A percentile compares a stretch with the other conserved stretches of the same genome.
Evolutionary conservation across 805 yeast species (phyloP).

Genomic region (Sungouiozyma ichnusensis): DNA sequence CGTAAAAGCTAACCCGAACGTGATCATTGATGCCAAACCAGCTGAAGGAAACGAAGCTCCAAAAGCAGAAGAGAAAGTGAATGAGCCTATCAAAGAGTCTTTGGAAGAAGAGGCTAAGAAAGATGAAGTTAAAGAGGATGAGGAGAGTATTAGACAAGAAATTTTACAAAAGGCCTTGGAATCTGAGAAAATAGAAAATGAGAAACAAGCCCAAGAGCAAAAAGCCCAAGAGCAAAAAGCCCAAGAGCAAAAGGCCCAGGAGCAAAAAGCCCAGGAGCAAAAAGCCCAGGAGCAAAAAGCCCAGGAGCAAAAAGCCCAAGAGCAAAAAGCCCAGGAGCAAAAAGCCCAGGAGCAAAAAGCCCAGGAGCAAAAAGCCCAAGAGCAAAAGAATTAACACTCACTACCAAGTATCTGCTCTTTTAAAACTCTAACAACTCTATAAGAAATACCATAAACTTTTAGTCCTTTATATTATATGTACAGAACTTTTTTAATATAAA

Average conservation of each 20-base stretch:
- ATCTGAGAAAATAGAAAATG: not conserved
- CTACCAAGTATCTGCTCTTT: too few relatives aligned
- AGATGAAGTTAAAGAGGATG: not conserved
- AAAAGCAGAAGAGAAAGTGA: not conserved
- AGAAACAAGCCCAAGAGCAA: not conserved
- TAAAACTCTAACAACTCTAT: too few relatives aligned
- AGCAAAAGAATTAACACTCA: too few relatives aligned
- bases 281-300: too few relatives aligned
- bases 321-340: too few relatives aligned
- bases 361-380: too few relatives aligned
- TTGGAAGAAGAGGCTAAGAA: not conserved
- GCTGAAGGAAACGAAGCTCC: slow-evolving; percentile 2
- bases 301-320: too few relatives aligned
- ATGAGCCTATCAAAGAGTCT: not conserved
- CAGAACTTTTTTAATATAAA: not conserved
- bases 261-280: too few relatives aligned
- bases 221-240: not conserved
- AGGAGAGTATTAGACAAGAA: not conserved
- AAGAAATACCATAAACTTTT: not conserved
- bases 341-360: too few relatives aligned
- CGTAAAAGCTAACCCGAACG: not conserved
- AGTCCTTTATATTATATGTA: not conserved
- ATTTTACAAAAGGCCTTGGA: not conserved
- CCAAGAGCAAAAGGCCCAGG: too few relatives aligned
- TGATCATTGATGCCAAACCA: not conserved